Conservation (phyloP, 129 eudicot species). For the Silybum marianum region DNA sequence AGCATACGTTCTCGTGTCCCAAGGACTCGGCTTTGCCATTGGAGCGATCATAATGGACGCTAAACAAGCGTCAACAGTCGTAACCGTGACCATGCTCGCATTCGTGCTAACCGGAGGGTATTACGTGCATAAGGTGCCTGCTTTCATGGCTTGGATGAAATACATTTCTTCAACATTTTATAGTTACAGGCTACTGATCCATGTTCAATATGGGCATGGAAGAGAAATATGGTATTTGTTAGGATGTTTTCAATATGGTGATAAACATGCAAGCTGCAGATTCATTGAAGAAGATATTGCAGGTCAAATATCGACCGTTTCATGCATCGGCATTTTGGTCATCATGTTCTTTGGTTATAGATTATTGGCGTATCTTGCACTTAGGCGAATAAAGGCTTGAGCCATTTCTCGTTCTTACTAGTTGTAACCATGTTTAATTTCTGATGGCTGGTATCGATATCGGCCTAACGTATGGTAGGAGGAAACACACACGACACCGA, state of each 20-base stretch:
- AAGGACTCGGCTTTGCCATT: slow-evolving; percentile 83
- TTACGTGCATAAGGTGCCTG: slow-evolving; percentile 83
- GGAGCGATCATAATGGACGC: slow-evolving; percentile 97
- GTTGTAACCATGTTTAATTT: slow-evolving; percentile 18
- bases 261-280: slow-evolving; percentile 47
- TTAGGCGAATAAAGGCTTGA: slow-evolving; percentile 61
- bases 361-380: slow-evolving; percentile 71
- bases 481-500: not conserved
- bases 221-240: slow-evolving; percentile 44
- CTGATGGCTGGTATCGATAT: not conserved
- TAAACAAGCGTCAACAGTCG: slow-evolving; percentile 80
- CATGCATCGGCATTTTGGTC: slow-evolving; percentile 47
- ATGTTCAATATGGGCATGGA: slow-evolving; percentile 85
- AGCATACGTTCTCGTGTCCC: slow-evolving; percentile 78
- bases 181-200: slow-evolving; percentile 69
- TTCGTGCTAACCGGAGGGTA: slow-evolving; percentile 88
- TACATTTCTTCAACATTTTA: slow-evolving; percentile 77
- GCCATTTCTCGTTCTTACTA: not conserved
- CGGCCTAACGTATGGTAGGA: slow-evolving; percentile 25
- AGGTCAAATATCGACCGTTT: slow-evolving; percentile 60
- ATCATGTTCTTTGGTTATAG: slow-evolving; percentile 80
- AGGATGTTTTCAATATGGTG: slow-evolving; percentile 50
- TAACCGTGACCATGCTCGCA: slow-evolving; percentile 84
- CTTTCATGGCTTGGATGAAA: slow-evolving; percentile 74
- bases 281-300: slow-evolving; percentile 71